Evolutionary conservation across 2,329 filamentous ascomycete species (phyloP), one percentile per base, ranked within the genome.

Genomic region (Venturia effusa): DNA sequence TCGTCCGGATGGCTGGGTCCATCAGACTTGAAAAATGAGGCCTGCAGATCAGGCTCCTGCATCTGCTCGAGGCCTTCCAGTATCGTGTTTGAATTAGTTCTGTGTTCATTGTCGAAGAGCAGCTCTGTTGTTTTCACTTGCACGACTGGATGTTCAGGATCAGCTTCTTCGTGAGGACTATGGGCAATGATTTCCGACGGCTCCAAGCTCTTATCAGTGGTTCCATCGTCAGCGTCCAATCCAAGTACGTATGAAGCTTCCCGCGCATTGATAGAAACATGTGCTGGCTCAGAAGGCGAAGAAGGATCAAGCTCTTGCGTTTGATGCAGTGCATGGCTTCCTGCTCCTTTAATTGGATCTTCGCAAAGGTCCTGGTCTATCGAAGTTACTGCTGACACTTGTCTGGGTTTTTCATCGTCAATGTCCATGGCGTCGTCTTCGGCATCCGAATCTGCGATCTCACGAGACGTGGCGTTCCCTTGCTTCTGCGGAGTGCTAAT

Each of bases 371-470:
- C 6, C 27, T 57, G 27, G 17, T 4, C 17, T 51, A 24, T 24
- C 4, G 24, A 11, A n/a, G 51, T n/a, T 30, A 34, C 30, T 34
- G 15, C 8, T 34, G 51, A n/a, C 4, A 3, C 10, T n/a, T n/a
- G 19, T 15, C 13, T 34, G 11, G 30, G 15, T 19, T n/a, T 34
- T 6, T 34, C 51, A 6, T 45, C 59, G 41, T 45, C 59, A 32
- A 45, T 41, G 22, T 39, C 59, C 37, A 61, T 45, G 59, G 59
- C 59, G 17, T 61, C 59, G 59, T 40, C 59, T 45, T 61, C 59
- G 24, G 59, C 37, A 45, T 45, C 59, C 27, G 59, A 45, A 5
- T 61, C 59, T 41, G 59, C 37, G 15, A 45, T 40, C 34, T 61
- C 59, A 13, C 22, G 37, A 27, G 37, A 37, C 59, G 41, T 41